Evolutionary conservation across 23 red algal genomes (phyloP), one percentile per base, ranked within the genome.

Genomic region (Agarophyton chilense): DNA sequence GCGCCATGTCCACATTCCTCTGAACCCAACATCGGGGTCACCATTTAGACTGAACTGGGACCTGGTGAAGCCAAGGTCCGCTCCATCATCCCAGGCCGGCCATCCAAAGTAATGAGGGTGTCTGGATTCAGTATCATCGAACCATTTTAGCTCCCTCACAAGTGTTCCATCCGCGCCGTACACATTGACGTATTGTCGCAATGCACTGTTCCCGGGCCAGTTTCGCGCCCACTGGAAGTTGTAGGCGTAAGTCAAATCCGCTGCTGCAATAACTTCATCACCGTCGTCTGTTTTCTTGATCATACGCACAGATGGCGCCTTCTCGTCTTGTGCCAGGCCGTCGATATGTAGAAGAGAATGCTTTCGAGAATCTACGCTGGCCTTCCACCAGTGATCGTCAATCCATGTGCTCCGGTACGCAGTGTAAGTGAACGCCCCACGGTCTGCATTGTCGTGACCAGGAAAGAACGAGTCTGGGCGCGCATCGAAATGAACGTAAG

Each of bases 1-100:
- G 22, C 71, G 73, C 85, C 85, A 89, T 39, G 85, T 89, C 71
- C 73, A 89, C 85, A 89, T 89, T 78, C 85, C 85, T 33, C 36
- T 57, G 40, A 89, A 89, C 36, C 85, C 85, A 43, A 89, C 55
- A 41, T 89, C 70, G 4, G 51, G 52, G 60, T 89, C 85, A 9
- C 85, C 85, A 60, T 78, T 17, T 32, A 78, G n/a, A 58, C 60
- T 77, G 53, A 71, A 77, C 71, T 67, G 63, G 4, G 46, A 14
- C 11, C 85, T 47, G n/a, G 70, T 78, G 32, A 89, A 89, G 3
- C 85, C 85, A 40, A 89, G 35, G 44, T 89, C 85, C 47, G 10
- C 72, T 41, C 85, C 85, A 60, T 78, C 72, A 51, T 89, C 85
- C 19, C 46, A 67, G 10, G 35, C 52, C 5, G 85, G 85, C 85